Percentiles rank a stretch among this genome's conserved stretches.
Evolutionary conservation across 2,329 filamentous ascomycete species (phyloP).

Genomic region (Neopestalotiopsis sp.): DNA sequence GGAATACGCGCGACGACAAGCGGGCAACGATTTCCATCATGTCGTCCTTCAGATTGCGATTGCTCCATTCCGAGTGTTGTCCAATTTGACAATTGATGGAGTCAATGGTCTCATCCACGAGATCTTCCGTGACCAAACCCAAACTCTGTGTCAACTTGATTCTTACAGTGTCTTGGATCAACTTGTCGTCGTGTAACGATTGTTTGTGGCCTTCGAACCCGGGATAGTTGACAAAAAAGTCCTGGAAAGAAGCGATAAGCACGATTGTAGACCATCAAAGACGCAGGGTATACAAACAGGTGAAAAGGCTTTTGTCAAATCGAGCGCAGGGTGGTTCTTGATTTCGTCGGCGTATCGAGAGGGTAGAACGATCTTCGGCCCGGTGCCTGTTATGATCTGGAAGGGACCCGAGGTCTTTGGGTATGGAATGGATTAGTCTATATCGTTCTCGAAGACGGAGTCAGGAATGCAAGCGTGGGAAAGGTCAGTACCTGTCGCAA

Average conservation of each 20-base stretch:
- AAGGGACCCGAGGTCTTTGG: neutral
- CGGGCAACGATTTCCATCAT: constrained; percentile 51
- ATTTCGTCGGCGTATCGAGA: constrained; percentile 3
- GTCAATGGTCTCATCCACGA: constrained; percentile 13
- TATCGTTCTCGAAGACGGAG: neutral
- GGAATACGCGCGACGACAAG: constrained; percentile 54
- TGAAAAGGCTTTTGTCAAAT: neutral
- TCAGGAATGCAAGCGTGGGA: neutral
- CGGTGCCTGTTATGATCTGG: constrained; percentile 1
- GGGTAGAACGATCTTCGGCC: neutral
- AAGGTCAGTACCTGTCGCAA: neutral
- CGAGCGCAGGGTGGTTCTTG: neutral
- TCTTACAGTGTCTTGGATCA: constrained; percentile 1
- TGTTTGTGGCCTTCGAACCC: neutral
- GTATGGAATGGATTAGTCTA: neutral
- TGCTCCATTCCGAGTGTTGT: constrained; percentile 42
- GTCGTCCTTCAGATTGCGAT: constrained; percentile 38
- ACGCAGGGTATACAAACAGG: neutral
- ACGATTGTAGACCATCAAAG: neutral
- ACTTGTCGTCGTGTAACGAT: neutral
- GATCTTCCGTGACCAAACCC: neutral
- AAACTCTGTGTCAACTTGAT: constrained; percentile 7
- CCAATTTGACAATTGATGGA: constrained; percentile 39
- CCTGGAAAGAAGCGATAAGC: neutral
- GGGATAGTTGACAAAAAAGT: constrained; percentile 10